Conservation (phyloP, 257 asterid species). For the Pogostemon cablin region DNA sequence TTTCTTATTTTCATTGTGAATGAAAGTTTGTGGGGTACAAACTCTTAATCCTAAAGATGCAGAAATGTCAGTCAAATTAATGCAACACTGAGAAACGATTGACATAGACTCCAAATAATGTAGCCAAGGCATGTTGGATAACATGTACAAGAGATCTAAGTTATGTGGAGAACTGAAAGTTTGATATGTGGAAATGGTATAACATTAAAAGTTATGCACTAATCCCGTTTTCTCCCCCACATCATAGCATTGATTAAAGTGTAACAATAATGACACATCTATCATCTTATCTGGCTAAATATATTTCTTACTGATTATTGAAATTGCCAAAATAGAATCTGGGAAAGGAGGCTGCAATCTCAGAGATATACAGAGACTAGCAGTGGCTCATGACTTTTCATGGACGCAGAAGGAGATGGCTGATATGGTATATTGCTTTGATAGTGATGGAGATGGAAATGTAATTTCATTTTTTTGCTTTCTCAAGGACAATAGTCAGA, state of each 20-base stretch:
- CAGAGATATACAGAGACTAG: slow-evolving; percentile 69
- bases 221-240: too few relatives aligned
- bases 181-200: too few relatives aligned
- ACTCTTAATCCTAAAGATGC: too few relatives aligned
- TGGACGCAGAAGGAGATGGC: slow-evolving; percentile 86
- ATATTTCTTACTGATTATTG: slow-evolving; percentile 22
- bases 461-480: slow-evolving; percentile 39
- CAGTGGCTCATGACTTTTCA: slow-evolving; percentile 75
- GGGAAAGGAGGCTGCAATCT: slow-evolving; percentile 66
- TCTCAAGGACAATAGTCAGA: background rate
- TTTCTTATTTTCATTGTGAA: background rate
- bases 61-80: too few relatives aligned
- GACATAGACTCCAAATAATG: too few relatives aligned
- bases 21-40: too few relatives aligned
- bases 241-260: slow-evolving; percentile 10
- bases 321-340: slow-evolving; percentile 52
- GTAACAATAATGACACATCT: slow-evolving; percentile 7
- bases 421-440: slow-evolving; percentile 76
- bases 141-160: too few relatives aligned
- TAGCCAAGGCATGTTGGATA: too few relatives aligned
- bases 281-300: slow-evolving; percentile 6
- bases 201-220: too few relatives aligned
- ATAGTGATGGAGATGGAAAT: slow-evolving; percentile 82
- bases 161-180: too few relatives aligned
- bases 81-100: too few relatives aligned